phyloP scores from a whole-genome alignment of 192 early-diverging fungal species.

The Umbelopsis ramanniana region DNA sequence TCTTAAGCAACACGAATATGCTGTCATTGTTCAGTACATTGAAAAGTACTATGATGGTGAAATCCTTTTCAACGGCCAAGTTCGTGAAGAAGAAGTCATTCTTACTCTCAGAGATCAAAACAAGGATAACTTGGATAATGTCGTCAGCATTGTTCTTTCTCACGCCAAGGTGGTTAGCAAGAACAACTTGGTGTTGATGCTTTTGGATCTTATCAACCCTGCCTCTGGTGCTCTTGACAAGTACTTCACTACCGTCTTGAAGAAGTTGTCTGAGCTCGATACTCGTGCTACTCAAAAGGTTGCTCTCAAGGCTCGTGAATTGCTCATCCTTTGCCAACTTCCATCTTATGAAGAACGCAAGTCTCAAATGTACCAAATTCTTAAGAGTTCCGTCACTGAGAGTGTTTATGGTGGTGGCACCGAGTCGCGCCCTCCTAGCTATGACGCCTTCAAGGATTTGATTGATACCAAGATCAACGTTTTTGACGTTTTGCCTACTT shows the following conservation, averaged over 20 bases:
- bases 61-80: constrained; percentile 72
- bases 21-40: constrained; percentile 74
- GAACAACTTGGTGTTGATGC: constrained; percentile 74
- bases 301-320: constrained; percentile 92
- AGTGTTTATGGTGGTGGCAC: constrained; percentile 77
- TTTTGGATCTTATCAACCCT: constrained; percentile 83
- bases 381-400: constrained; percentile 75
- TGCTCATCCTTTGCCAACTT: constrained; percentile 91
- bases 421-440: constrained; percentile 73
- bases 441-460: constrained; percentile 80
- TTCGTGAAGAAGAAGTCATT: constrained; percentile 85
- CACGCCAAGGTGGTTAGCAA: constrained; percentile 81
- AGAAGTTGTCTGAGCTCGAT: constrained; percentile 77
- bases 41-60: constrained; percentile 88
- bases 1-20: constrained; percentile 74
- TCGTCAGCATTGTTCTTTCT: constrained; percentile 75
- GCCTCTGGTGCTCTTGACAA: constrained; percentile 68
- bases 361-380: constrained; percentile 81
- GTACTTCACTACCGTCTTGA: constrained; percentile 77
- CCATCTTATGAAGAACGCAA: constrained; percentile 91
- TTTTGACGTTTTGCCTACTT: constrained; percentile 90
- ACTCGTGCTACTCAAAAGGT: constrained; percentile 84
- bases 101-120: constrained; percentile 82
- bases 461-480: constrained; percentile 95
- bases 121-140: constrained; percentile 79